Evolutionary conservation across 176 grass and related monocot genomes (phyloP), one percentile per base, ranked within the genome.

Genomic region (Chloris gayana): DNA sequence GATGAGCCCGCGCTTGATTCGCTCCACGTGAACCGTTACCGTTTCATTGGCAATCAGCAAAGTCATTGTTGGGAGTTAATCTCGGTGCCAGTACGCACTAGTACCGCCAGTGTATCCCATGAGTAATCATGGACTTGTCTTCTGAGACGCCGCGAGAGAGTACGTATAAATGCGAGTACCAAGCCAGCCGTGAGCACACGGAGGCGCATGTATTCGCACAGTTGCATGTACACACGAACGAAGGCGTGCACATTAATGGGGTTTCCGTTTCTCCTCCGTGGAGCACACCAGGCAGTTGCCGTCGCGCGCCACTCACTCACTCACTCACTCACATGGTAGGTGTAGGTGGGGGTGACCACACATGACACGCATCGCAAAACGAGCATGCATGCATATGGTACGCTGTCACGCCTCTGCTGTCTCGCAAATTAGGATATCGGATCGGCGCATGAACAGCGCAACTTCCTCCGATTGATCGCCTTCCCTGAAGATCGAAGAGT

Each of bases 281-380:
- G 79, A 77, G 0, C 50, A 67, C 71, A 50, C 4, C 4, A 10
- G 7, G 58, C 74, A 0, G 58, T 32, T 65, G 69, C 22, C 44
- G 27, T 33, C 68, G 33, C 73, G 45, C 14, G 64, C 62, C 31
- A 25, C 14, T 32, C 67, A 14, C 73, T 4, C 38, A 37, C 35
- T 37, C 33, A 21, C 15, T 53, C 46, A 53, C 6, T 69, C 72
- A 72, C 72, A 73, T 79, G 78, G 85, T 25, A 60, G 72, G 63
- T 82, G 85, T 25, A 60, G 72, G 63, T 82, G 61, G 12, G 51
- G 22, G 67, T 82, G 62, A 33, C 79, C 72, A 42, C 41, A 44
- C 41, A 11, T 2, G 41, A 12, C 47, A 19, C 71, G 37, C 25
- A 29, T 3, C 62, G 54, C 41, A 9, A 9, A 49, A 8, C 34